phyloP scores from a whole-genome alignment of 2,329 filamentous ascomycete species.

The Endothia cerciana region DNA sequence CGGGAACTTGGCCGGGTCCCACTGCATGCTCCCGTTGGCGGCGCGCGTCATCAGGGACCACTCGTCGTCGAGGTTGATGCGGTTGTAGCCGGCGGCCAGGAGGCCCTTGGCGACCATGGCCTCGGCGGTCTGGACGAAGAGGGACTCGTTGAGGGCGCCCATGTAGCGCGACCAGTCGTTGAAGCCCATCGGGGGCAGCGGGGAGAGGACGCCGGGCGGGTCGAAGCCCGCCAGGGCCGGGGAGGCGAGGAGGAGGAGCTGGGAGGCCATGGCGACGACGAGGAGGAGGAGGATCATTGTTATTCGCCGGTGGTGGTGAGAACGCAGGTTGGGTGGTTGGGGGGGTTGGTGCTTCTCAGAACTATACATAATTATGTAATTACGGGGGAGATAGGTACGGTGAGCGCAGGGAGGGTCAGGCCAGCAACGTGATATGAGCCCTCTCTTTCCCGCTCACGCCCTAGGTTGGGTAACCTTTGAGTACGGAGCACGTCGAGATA shows the following conservation, averaged over 20 bases:
- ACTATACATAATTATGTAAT: too few relatives aligned
- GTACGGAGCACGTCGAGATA: too few relatives aligned
- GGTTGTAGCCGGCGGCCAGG: conserved; percentile 38
- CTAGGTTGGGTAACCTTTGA: too few relatives aligned
- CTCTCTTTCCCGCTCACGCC: too few relatives aligned
- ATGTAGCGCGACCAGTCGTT: conserved; percentile 55
- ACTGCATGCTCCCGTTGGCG: conserved; percentile 43
- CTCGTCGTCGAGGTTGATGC: conserved; percentile 50
- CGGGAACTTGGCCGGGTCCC: conserved; percentile 47
- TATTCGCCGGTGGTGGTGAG: too few relatives aligned
- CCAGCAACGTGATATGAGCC: background rate
- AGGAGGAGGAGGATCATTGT: conserved; percentile 7
- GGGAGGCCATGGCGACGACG: conserved; percentile 22
- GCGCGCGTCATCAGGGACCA: conserved; percentile 45
- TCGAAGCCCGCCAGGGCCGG: conserved; percentile 22
- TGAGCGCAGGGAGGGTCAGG: too few relatives aligned
- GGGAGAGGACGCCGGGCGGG: conserved; percentile 33
- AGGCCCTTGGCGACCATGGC: conserved; percentile 48
- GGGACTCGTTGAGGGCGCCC: conserved; percentile 51
- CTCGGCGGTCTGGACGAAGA: conserved; percentile 52
- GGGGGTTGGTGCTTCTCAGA: too few relatives aligned
- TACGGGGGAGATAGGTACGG: too few relatives aligned
- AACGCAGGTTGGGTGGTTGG: too few relatives aligned
- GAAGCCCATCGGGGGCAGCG: conserved; percentile 54
- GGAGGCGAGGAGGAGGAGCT: conserved; percentile 20